These are phyloP conservation scores for Fusarium papillatum DNA, from an alignment of 2,329 filamentous ascomycete species.

Conservation along the genomic window DNA sequence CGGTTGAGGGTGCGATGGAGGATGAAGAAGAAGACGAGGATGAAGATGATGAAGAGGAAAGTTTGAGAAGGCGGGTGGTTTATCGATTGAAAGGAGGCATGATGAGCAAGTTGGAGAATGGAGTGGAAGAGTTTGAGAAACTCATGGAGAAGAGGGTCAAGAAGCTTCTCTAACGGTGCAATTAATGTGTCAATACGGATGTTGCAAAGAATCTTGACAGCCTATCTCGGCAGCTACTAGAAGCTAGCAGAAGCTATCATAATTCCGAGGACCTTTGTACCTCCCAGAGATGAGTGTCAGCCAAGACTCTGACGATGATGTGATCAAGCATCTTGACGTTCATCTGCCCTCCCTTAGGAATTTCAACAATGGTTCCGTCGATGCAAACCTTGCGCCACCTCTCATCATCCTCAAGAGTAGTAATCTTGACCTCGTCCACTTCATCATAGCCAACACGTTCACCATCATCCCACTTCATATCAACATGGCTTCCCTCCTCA, in stretches of 20 bases:
- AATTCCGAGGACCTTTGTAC: not conserved
- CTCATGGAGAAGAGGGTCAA: conserved; percentile 71
- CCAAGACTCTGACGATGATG: conserved; percentile 60
- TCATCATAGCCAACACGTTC: conserved; percentile 79
- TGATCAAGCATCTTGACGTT: conserved; percentile 67
- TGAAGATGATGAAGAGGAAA: conserved; percentile 56
- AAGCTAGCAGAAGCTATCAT: not conserved
- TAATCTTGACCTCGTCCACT: conserved; percentile 76
- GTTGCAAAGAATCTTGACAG: not conserved
- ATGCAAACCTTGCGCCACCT: conserved; percentile 90
- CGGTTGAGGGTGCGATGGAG: conserved; percentile 62
- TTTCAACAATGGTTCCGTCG: conserved; percentile 88
- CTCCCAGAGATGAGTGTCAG: conserved; percentile 48
- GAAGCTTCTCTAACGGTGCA: conserved; percentile 52
- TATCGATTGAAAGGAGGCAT: conserved; percentile 72
- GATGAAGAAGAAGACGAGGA: conserved; percentile 53
- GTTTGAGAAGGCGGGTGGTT: conserved; percentile 64
- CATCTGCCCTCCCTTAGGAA: conserved; percentile 80
- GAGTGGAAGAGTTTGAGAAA: conserved; percentile 76
- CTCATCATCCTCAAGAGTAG: conserved; percentile 75
- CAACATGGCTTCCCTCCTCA: conserved; percentile 67
- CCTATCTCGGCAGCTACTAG: not conserved
- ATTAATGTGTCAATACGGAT: not conserved
- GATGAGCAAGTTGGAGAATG: conserved; percentile 67
- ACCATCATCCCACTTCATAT: conserved; percentile 63